Conservation (phyloP, 805 yeast genomes). For the Kluyveromyces wickerhamii region DNA sequence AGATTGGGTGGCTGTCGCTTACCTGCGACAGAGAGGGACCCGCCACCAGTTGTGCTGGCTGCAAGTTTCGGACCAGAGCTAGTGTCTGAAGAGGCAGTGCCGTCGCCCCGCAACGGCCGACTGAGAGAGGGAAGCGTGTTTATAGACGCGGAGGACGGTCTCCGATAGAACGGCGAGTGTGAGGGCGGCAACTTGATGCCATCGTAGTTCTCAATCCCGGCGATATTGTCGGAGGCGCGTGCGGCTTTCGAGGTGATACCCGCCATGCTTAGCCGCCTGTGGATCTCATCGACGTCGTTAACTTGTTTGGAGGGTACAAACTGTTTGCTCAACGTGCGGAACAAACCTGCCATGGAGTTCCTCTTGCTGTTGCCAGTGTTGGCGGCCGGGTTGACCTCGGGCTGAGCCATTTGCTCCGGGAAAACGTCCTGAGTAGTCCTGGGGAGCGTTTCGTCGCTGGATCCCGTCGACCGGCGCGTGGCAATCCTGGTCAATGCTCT, state of each 20-base stretch:
- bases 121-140: background rate
- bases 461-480: constrained; percentile 6
- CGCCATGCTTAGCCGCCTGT: constrained; percentile 29
- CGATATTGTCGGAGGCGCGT: constrained; percentile 36
- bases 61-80: background rate
- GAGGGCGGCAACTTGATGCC: constrained; percentile 10
- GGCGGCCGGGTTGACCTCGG: constrained; percentile 1
- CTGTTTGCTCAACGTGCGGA: constrained; percentile 16
- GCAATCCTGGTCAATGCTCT: constrained; percentile 24
- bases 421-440: constrained; percentile 22
- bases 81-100: background rate
- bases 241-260: constrained; percentile 37
- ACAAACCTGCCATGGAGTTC: constrained; percentile 5
- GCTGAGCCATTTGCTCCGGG: constrained; percentile 8
- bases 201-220: constrained; percentile 35
- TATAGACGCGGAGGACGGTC: background rate
- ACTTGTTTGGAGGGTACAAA: constrained; percentile 15
- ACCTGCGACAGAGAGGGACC: constrained; percentile 3
- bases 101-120: too few relatives aligned
- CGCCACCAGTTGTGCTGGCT: background rate
- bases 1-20: background rate
- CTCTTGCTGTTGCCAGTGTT: background rate
- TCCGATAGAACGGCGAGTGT: constrained; percentile 3
- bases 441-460: constrained; percentile 10
- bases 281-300: constrained; percentile 25